Evolutionary conservation across 257 asterid genomes (phyloP).

Genomic region (Solanum chilense): DNA sequence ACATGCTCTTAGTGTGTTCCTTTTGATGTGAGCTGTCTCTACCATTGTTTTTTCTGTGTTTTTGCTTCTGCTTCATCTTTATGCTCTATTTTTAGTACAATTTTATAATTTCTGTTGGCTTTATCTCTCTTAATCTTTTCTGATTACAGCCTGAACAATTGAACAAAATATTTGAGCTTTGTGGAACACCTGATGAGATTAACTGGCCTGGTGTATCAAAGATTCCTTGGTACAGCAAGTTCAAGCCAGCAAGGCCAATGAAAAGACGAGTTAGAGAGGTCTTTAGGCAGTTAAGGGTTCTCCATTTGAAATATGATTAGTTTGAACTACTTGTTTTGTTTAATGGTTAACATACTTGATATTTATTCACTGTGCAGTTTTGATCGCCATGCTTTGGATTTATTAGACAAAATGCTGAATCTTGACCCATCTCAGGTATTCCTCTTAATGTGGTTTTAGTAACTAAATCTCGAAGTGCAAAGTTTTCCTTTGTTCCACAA

Average conservation of each 20-base stretch:
- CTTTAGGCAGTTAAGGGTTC: conserved; percentile 69
- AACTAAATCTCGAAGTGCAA: not conserved
- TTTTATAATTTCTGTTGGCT: not conserved
- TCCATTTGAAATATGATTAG: not conserved
- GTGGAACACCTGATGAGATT: conserved; percentile 94
- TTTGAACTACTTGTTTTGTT: not conserved
- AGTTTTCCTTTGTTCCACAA: not conserved
- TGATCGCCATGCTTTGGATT: conserved; percentile 81
- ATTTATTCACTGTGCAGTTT: conserved; percentile 38
- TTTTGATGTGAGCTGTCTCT: not conserved
- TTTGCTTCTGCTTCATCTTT: not conserved
- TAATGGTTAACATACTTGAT: not conserved
- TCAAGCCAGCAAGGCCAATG: conserved; percentile 80
- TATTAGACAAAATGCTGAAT: conserved; percentile 83
- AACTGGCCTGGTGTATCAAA: conserved; percentile 98
- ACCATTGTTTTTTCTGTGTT: not conserved
- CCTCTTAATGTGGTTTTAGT: not conserved
- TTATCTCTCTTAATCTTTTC: not conserved
- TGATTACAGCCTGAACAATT: conserved; percentile 80
- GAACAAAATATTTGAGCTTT: conserved; percentile 85
- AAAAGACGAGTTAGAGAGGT: conserved; percentile 79
- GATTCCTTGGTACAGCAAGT: conserved; percentile 89
- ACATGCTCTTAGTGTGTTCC: not conserved
- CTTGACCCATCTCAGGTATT: conserved; percentile 97
- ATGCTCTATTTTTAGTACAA: not conserved